phyloP scores from a whole-genome alignment of 352 stramenopile genomes.

The Phytophthora foliorum region DNA sequence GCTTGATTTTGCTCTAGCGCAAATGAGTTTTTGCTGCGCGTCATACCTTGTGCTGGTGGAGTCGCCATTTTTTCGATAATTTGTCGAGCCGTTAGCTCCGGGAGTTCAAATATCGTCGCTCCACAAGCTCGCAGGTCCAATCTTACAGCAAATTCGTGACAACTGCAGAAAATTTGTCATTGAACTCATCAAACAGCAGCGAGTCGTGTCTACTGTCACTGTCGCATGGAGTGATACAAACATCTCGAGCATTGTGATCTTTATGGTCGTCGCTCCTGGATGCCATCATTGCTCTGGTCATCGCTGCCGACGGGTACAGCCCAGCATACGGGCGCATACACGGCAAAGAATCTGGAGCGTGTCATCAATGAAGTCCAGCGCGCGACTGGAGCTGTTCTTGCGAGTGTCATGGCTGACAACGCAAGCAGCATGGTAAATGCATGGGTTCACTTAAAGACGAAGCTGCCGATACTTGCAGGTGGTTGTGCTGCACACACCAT shows the following conservation, averaged over 20 bases:
- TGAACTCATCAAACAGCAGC: background rate
- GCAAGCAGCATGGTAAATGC: conserved; percentile 1
- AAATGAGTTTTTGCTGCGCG: conserved; percentile 11
- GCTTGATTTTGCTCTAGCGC: conserved; percentile 4
- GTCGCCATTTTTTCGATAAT: conserved; percentile 7
- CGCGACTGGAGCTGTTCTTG: background rate
- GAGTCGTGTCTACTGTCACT: conserved; percentile 5
- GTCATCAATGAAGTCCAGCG: conserved; percentile 8
- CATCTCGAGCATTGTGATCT: conserved; percentile 5
- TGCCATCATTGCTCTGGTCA: conserved; percentile 11
- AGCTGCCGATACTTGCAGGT: conserved; percentile 10
- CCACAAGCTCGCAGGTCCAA: background rate
- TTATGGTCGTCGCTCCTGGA: conserved; percentile 1
- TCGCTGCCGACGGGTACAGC: background rate
- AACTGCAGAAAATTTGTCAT: background rate
- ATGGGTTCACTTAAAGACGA: background rate
- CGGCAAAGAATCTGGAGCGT: conserved; percentile 4
- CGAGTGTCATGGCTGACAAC: background rate
- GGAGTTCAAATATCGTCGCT: background rate
- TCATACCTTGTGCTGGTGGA: conserved; percentile 1
- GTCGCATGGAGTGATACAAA: conserved; percentile 10
- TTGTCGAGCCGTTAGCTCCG: background rate
- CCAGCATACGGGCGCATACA: background rate
- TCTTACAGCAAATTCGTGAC: background rate
- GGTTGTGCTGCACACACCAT: conserved; percentile 2